Evolutionary conservation across 805 yeast genomes (phyloP).

Genomic region (Yamadazyma laniorum): DNA sequence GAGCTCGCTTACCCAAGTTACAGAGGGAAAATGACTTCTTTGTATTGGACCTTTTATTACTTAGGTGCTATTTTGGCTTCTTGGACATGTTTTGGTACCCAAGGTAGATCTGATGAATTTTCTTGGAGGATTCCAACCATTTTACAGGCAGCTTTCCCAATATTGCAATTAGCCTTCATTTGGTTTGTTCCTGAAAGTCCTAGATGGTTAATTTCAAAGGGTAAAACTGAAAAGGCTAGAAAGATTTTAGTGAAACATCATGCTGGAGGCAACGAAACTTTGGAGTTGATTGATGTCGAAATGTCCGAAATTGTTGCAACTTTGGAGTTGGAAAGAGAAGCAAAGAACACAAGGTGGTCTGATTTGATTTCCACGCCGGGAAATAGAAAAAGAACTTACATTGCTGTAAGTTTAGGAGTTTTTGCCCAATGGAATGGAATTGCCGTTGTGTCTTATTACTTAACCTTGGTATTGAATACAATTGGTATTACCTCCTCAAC

Average conservation of each 20-base stretch:
- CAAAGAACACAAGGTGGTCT: conserved; percentile 30
- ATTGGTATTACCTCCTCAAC: conserved; percentile 17
- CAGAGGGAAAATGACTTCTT: conserved; percentile 23
- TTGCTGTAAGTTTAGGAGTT: conserved; percentile 24
- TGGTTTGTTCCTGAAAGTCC: conserved; percentile 50
- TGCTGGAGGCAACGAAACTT: conserved; percentile 26
- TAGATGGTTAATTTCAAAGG: conserved; percentile 40
- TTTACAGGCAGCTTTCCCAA: conserved; percentile 49
- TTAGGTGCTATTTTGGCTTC: conserved; percentile 42
- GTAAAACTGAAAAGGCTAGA: conserved; percentile 29
- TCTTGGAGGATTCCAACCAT: conserved; percentile 53
- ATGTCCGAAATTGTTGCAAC: conserved; percentile 39
- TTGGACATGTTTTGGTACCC: conserved; percentile 23
- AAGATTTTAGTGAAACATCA: conserved; percentile 19
- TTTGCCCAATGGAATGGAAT: conserved; percentile 48
- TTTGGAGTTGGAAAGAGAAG: conserved; percentile 38
- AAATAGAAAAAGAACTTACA: conserved; percentile 41
- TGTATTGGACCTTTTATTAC: conserved; percentile 39
- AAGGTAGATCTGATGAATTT: conserved; percentile 18
- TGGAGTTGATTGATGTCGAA: conserved; percentile 27
- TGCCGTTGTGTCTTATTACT: conserved; percentile 39
- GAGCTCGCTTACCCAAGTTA: conserved; percentile 48
- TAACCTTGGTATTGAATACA: conserved; percentile 14
- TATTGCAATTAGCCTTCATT: conserved; percentile 37
- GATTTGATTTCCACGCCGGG: conserved; percentile 39